A percentile compares a stretch with the other conserved stretches of the same genome.
Conservation (phyloP, 2,329 filamentous ascomycete species). For the Didymella pinodella region DNA sequence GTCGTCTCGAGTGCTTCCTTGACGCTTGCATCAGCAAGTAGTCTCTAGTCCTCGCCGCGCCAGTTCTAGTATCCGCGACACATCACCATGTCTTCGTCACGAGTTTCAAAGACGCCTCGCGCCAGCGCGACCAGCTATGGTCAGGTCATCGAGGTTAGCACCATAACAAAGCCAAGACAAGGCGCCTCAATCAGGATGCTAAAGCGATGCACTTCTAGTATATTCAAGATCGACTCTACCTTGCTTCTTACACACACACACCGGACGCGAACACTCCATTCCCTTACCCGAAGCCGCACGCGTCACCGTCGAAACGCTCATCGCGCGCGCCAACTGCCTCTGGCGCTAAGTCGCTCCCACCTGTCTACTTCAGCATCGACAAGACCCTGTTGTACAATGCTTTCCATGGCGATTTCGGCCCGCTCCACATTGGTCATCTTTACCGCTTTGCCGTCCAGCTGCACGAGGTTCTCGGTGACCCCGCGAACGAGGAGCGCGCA, state of each 20-base stretch:
- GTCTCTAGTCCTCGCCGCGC: conserved; percentile 12
- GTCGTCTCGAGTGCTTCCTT: conserved; percentile 19
- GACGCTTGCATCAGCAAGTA: conserved; percentile 24
- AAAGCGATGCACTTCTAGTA: conserved; percentile 26
- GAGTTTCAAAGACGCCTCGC: conserved; percentile 43
- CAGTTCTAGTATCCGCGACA: conserved; percentile 3
- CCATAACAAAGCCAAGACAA: conserved; percentile 47
- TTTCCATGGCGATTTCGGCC: conserved; percentile 98
- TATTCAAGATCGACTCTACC: conserved; percentile 83
- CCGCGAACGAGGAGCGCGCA: conserved; percentile 85
- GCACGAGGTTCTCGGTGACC: conserved; percentile 91
- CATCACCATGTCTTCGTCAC: conserved; percentile 37
- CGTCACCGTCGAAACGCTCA: conserved; percentile 78
- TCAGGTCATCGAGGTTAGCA: conserved; percentile 93
- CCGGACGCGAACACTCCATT: conserved; percentile 85
- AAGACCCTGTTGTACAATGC: conserved; percentile 94
- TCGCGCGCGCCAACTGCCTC: conserved; percentile 66
- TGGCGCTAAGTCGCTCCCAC: conserved; percentile 65
- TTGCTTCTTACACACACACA: conserved; percentile 86
- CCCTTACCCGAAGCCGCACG: conserved; percentile 74
- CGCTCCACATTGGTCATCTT: conserved; percentile 94
- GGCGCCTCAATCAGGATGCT: conserved; percentile 26
- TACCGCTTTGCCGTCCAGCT: conserved; percentile 97
- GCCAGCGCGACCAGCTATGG: conserved; percentile 67
- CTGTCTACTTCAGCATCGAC: conserved; percentile 96